Conservation (phyloP, 2,329 filamentous ascomycete species). For the Escovopsis weberi region DNA sequence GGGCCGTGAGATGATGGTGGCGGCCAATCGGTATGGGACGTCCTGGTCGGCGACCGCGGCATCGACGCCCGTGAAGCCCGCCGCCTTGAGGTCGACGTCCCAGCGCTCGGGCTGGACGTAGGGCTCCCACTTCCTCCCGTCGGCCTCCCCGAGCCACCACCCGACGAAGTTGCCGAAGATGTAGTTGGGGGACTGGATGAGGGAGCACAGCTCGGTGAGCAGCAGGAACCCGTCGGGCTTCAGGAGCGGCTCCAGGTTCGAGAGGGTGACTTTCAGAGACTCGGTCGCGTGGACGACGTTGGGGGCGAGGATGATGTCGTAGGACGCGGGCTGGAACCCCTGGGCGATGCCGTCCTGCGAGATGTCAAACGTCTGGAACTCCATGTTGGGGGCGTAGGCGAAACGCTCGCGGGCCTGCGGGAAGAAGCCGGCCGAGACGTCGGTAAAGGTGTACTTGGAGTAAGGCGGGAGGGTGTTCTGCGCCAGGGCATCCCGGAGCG, state of each 20-base stretch:
- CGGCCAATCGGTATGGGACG: not conserved
- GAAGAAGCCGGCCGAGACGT: not conserved
- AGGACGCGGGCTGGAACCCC: not conserved
- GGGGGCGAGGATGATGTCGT: not conserved
- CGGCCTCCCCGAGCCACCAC: not conserved
- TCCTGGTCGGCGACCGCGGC: not conserved
- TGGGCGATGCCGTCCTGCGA: not conserved
- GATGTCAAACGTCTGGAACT: not conserved
- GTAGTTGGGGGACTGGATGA: not conserved
- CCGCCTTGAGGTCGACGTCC: not conserved
- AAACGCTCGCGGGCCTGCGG: not conserved
- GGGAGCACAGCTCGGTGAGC: not conserved
- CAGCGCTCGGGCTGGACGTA: not conserved
- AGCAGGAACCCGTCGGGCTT: not conserved
- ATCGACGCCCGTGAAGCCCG: not conserved
- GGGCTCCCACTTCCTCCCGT: not conserved
- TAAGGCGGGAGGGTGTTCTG: not conserved
- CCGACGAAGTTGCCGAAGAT: not conserved
- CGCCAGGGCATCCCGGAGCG: not conserved
- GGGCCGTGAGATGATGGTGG: not conserved
- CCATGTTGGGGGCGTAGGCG: not conserved
- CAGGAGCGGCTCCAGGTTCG: not conserved
- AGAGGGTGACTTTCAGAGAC: not conserved
- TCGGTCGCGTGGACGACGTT: not conserved
- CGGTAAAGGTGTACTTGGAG: not conserved